Base-by-base conservation (phyloP, 129 eudicot species). In the Chrysanthemum seticuspe region DNA sequence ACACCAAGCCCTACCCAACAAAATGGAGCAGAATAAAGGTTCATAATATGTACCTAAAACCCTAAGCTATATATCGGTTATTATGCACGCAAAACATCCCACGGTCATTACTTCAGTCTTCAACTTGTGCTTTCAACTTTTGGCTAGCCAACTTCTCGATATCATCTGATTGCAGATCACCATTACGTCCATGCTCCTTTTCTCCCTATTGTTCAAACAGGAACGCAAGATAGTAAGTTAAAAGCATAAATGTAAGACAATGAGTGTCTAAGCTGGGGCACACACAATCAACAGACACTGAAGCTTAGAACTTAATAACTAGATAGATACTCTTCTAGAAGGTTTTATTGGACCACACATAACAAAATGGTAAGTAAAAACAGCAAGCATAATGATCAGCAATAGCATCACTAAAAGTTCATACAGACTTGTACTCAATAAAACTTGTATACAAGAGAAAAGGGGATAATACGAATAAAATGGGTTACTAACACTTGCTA, bases 71-170 rank as follows among this genome's bases (percentile, higher is more conserved):
- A 52, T 53, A 55, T 66, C 31, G 19, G 45, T 57, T 13, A 14
- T 73, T 56, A 63, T 63, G 71, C 72, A 75, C 80, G 56, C 68
- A 29, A 27, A 62, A 16, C 73, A 69, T 40, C 47, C 7, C 47
- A 40, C 47, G 10, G 45, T 29, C 70, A 65, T 74, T 68, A 29
- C 74, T 73, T 69, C 74, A 63, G 55, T 15, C 72, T 79, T 45
- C 76, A 53, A 81, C 72, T 75, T 14, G 79, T 64, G 85, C 85
- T 69, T 75, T 79, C 69, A 78, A 54, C 67, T 73, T 75, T 64
- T 72, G 69, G 72, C 59, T 49, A 54, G 8, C 61, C 58, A 62
- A 11, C 50, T 79, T 73, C 67, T 77, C 79, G 44, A 74, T 85
- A 61, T 62, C 54, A 50, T 67, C 83, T 21, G 72, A 14, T 62